Conservation (phyloP, 768 basidiomycete genomes). For the Saitozyma podzolica region DNA sequence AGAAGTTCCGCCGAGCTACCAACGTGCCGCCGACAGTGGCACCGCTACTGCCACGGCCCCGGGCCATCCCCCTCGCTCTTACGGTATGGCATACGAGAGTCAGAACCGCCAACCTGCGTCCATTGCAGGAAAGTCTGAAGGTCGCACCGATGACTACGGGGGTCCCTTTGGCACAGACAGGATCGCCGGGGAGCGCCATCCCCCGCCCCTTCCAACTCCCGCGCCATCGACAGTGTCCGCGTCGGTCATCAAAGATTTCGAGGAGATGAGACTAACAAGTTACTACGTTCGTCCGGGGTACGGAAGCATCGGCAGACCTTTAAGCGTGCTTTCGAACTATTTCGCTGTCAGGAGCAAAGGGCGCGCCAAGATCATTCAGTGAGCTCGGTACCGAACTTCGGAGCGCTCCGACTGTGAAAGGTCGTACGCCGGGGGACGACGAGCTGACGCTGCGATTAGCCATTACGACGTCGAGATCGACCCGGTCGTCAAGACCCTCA, state of each 20-base stretch:
- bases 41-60: too few species aligned
- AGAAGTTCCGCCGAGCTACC: too few species aligned
- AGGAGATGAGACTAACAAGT: constrained; percentile 17
- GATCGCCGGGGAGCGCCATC: background rate
- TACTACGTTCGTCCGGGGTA: constrained; percentile 40
- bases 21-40: too few species aligned
- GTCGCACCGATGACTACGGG: too few species aligned
- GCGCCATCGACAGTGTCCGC: too few species aligned
- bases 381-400: background rate
- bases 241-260: background rate
- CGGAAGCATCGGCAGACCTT: constrained; percentile 21
- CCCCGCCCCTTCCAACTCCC: background rate
- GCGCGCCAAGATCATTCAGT: constrained; percentile 35
- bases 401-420: background rate
- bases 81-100: too few species aligned
- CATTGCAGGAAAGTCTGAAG: too few species aligned
- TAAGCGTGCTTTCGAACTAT: constrained; percentile 36
- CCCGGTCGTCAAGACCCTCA: constrained; percentile 34
- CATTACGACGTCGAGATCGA: constrained; percentile 52
- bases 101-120: too few species aligned
- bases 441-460: constrained; percentile 18
- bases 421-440: background rate
- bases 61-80: too few species aligned
- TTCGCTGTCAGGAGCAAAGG: constrained; percentile 28
- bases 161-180: background rate